These are phyloP conservation scores for Hypoxylon fuscum DNA, from an alignment of 495 filamentous ascomycete genomes.

Conservation along the genomic window DNA sequence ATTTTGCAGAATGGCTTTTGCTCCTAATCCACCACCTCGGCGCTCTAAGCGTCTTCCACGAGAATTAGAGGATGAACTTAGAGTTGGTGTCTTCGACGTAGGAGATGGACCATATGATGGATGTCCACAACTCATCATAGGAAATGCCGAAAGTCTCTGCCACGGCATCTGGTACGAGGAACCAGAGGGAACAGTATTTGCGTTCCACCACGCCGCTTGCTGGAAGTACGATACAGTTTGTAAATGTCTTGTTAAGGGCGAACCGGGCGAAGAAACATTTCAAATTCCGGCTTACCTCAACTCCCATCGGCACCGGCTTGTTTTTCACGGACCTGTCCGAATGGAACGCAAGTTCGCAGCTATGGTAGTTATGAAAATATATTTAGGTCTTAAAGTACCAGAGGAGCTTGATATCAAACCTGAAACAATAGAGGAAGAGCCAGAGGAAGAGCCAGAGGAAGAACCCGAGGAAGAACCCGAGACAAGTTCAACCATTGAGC, in stretches of 20 bases:
- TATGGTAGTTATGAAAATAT: constrained; percentile 34
- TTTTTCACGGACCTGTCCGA: not conserved
- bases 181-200: not conserved
- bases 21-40: not conserved
- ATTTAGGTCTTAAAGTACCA: constrained; percentile 23
- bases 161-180: constrained; percentile 9
- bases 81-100: constrained; percentile 8
- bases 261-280: not conserved
- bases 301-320: constrained; percentile 6
- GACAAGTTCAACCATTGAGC: too few relatives aligned
- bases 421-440: constrained; percentile 19
- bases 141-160: constrained; percentile 9
- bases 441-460: constrained; percentile 8
- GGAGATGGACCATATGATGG: not conserved
- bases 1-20: not conserved
- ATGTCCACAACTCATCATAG: constrained; percentile 22
- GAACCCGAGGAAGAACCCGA: too few relatives aligned
- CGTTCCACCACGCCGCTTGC: constrained; percentile 21
- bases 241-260: constrained; percentile 4
- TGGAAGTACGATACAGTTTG: constrained; percentile 12
- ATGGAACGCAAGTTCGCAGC: constrained; percentile 28
- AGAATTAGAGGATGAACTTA: constrained; percentile 13
- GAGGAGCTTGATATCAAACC: constrained; percentile 1
- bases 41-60: not conserved
- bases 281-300: constrained; percentile 15